Base-by-base conservation (phyloP, 148 eudicot genomes). In the Camellia sinensis region DNA sequence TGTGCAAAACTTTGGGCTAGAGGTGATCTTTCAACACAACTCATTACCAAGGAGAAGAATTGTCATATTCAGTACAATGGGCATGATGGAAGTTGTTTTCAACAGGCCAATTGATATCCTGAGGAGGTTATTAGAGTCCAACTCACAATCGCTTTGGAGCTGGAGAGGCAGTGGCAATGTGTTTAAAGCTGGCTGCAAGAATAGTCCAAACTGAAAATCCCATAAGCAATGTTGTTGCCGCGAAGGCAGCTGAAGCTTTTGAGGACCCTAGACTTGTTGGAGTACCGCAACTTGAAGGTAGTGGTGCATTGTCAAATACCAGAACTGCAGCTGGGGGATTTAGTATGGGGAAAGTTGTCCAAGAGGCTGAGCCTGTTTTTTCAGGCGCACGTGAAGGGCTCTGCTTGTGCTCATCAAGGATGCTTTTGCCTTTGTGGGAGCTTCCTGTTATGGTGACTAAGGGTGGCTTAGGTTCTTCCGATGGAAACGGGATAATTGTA, bases 301-400 rank as follows among this genome's bases (percentile, higher is more conserved):
- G 84, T 76, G 91, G 89, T 85, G 97, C 93, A 43, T 86, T 96
- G 74, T 87, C 97, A 41, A 91, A 85, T 84, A 88, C 92, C 43
- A 90, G 97, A 86, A 88, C 95, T 71, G 87, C 90, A 81, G 88
- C 94, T 76, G 97, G 94, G 69, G 97, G 99, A 45, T 93, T 95
- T 89, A 93, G 98, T 86, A 96, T 93, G 99, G 99, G 99, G 21
- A 98, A 96, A 83, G 99, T 96, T 73, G 97, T 96, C 81, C 98
- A 96, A 82, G 98, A 94, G 83, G 99, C 98, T 44, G 97, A 93
- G 83, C 99, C 98, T 76, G 89, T 96, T 11, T 96, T 93, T 83
- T 93, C 98, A 9, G 98, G 98, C 85, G 97, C 99, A 78, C 87
- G 94, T 87, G 98, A 96, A 89, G 99, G 99, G 73, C 89, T 96